Base-by-base conservation (phyloP, 139 green algal genomes). In the Chlorella sorokiniana region DNA sequence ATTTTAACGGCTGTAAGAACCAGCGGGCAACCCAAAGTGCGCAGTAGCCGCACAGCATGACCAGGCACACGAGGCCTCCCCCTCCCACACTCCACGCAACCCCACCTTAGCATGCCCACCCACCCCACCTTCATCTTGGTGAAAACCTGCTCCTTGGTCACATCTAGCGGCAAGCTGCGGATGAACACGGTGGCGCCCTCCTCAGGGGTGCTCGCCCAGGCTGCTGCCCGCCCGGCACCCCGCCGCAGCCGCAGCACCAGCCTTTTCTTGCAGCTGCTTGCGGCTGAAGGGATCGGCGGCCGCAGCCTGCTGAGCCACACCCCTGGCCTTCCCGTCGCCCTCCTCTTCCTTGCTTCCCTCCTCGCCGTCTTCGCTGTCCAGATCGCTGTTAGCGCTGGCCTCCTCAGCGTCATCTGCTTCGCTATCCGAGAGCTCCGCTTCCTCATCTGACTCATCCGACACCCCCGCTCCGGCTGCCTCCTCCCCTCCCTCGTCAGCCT, bases 141-240 rank as follows among this genome's bases (percentile, higher is more conserved):
- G 70, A 89, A 87, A n/a, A 94, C 78, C 75, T 88, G 54, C 42
- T 86, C 54, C 81, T 86, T 76, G 37, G 76, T 91, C 3, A 82
- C 82, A 77, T 96, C 93, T 74, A 92, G 63, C 2, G 92, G 84
- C 62, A 97, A 78, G 1, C 88, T 86, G 0, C 94, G 86, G 65
- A 97, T 88, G 89, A 97, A 97, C 61, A 97, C 92, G 0, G 94
- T 96, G 40, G 59, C 75, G 31, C 64, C 59, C 68, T 78, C 67
- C 38, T 56, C 52, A 7, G 62, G 75, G n/a, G 23, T 23, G 44
- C 31, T 40, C 25, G 56, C 62, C 27, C 56, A 41, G 29, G 44
- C 69, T 71, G 72, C 69, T 35, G 38, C 42, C 16, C 33, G 14
- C 37, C 44, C 22, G 35, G 29, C 40, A 38, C 3, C 63, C 59